Percentiles rank a stretch among this genome's conserved stretches.
These are phyloP conservation scores for Metarhizium humberi DNA, from an alignment of 2,329 filamentous ascomycete species.

Conservation along the genomic window DNA sequence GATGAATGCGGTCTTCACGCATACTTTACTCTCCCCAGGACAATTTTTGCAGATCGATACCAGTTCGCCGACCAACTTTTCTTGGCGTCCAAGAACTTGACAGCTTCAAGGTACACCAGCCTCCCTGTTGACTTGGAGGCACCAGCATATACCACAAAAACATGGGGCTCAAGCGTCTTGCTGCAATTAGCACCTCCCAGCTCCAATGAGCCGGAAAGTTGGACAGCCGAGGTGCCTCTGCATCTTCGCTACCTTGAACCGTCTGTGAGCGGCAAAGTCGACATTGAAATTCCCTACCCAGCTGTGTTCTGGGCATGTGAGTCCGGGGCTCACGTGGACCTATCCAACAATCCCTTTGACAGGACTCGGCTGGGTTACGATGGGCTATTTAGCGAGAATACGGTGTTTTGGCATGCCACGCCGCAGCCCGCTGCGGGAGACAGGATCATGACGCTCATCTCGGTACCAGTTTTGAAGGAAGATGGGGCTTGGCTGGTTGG, in stretches of 20 bases:
- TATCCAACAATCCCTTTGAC: constrained; percentile 76
- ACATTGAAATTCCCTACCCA: constrained; percentile 65
- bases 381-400: constrained; percentile 62
- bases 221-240: constrained; percentile 65
- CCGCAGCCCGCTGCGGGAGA: constrained; percentile 32
- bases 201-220: constrained; percentile 30
- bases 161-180: constrained; percentile 74
- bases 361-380: constrained; percentile 80
- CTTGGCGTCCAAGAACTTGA: constrained; percentile 70
- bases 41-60: constrained; percentile 80
- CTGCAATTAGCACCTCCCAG: constrained; percentile 58
- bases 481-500: constrained; percentile 37
- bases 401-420: constrained; percentile 72
- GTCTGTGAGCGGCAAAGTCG: constrained; percentile 40
- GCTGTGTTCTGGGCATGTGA: constrained; percentile 85
- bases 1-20: constrained; percentile 64
- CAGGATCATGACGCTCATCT: constrained; percentile 43
- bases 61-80: constrained; percentile 72
- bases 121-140: constrained; percentile 84
- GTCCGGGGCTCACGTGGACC: constrained; percentile 55
- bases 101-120: constrained; percentile 55
- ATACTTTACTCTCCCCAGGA: constrained; percentile 73
- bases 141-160: constrained; percentile 65
- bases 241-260: constrained; percentile 77
- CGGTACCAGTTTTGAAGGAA: constrained; percentile 57